A percentile compares a stretch with the other conserved stretches of the same genome.
Evolutionary conservation across 768 basidiomycete genomes (phyloP).

Genomic region (Suillus occidentalis): DNA sequence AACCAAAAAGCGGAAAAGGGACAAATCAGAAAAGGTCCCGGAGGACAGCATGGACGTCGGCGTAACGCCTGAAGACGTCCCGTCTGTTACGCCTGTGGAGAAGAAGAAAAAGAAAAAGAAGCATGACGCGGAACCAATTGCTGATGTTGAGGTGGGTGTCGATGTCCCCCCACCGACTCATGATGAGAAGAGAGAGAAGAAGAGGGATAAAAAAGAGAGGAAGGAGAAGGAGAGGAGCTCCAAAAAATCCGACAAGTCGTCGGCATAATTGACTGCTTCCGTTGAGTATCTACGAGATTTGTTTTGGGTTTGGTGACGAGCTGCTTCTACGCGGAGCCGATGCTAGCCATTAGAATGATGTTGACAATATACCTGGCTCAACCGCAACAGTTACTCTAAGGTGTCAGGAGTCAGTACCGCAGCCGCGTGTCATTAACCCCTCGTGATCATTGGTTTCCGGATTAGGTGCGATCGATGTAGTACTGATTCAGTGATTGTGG

Average conservation of each 20-base stretch:
- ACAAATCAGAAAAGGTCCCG: slow-evolving; percentile 19
- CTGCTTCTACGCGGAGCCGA: neutral
- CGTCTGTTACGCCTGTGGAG: slow-evolving; percentile 13
- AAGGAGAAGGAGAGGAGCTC: slow-evolving; percentile 32
- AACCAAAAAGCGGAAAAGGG: slow-evolving; percentile 20
- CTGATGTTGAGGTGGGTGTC: slow-evolving; percentile 15
- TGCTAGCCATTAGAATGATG: neutral
- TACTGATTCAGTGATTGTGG: slow-evolving; percentile 26
- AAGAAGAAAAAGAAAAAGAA: slow-evolving; percentile 22
- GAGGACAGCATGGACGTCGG: slow-evolving; percentile 17
- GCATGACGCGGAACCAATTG: slow-evolving; percentile 12
- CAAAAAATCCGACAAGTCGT: slow-evolving; percentile 17
- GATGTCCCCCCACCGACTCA: slow-evolving; percentile 18
- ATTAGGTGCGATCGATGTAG: slow-evolving; percentile 35
- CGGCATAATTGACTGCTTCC: slow-evolving; percentile 1
- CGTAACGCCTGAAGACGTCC: slow-evolving; percentile 18
- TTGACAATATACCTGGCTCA: slow-evolving; percentile 2
- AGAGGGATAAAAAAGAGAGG: slow-evolving; percentile 32
- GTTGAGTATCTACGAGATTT: slow-evolving; percentile 1
- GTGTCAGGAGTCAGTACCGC: neutral
- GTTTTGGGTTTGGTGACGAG: neutral
- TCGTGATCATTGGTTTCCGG: slow-evolving; percentile 19
- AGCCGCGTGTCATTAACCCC: neutral
- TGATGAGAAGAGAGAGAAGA: slow-evolving; percentile 17
- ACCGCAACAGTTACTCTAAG: neutral